Percentiles rank a stretch among this genome's conserved stretches.
Evolutionary conservation across 2,329 filamentous ascomycete species (phyloP).

Genomic region (Chaetomium sp.): DNA sequence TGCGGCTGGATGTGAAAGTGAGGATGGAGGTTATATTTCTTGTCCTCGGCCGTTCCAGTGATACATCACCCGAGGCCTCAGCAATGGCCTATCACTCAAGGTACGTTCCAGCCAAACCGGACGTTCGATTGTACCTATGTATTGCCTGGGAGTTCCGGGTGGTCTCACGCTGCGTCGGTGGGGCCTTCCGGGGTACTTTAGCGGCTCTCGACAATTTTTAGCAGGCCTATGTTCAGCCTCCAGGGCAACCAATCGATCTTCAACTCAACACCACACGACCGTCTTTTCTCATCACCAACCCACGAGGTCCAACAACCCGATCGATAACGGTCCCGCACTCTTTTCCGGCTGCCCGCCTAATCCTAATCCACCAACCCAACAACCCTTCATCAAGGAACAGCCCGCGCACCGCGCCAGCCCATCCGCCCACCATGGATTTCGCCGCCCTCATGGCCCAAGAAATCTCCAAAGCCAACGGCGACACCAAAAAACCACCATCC

Average conservation of each 20-base stretch:
- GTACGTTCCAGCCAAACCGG: not conserved
- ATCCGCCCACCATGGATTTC: conserved; percentile 71
- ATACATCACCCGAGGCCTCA: too few species aligned
- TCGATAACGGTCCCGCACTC: too few species aligned
- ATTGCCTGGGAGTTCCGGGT: not conserved
- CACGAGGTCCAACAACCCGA: too few species aligned
- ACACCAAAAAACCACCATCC: not conserved
- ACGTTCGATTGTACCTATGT: too few species aligned
- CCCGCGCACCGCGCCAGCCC: not conserved
- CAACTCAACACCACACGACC: too few species aligned
- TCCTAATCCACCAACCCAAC: not conserved
- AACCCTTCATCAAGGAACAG: not conserved
- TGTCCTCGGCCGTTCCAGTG: too few species aligned
- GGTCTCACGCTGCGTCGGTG: not conserved
- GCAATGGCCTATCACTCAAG: too few species aligned
- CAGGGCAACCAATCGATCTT: not conserved
- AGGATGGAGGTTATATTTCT: too few species aligned
- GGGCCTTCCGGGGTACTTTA: not conserved
- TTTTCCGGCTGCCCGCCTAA: too few species aligned
- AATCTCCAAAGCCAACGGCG: conserved; percentile 71
- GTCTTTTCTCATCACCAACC: too few species aligned
- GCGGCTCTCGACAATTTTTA: conserved; percentile 3
- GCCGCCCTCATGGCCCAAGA: conserved; percentile 88
- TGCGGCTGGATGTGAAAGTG: too few species aligned
- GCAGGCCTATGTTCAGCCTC: not conserved